phyloP scores from a whole-genome alignment of 129 eudicot genomes.

The Chrysanthemum lavandulifolium region DNA sequence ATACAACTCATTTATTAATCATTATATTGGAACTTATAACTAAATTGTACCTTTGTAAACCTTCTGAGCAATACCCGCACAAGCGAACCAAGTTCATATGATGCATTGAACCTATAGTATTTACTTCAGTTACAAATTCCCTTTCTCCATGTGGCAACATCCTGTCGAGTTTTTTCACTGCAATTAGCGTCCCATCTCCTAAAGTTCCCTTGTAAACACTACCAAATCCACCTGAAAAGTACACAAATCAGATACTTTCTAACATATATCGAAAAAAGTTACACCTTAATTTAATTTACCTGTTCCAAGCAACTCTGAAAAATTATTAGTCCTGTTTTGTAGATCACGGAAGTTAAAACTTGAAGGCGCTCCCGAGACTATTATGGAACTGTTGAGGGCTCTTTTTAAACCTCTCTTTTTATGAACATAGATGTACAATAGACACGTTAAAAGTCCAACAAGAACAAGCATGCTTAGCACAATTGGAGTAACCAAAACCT shows the following conservation, averaged over 20 bases:
- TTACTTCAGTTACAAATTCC: conserved; percentile 89
- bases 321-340: conserved; percentile 61
- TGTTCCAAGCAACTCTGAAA: conserved; percentile 75
- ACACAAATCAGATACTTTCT: not conserved
- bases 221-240: conserved; percentile 86
- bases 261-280: not conserved
- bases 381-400: conserved; percentile 57
- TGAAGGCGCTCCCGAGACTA: conserved; percentile 79
- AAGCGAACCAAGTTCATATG: conserved; percentile 96
- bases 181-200: conserved; percentile 72
- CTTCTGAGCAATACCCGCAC: conserved; percentile 93
- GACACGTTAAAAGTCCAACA: conserved; percentile 51
- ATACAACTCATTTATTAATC: not conserved
- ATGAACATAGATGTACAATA: conserved; percentile 58
- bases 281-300: conserved; percentile 36
- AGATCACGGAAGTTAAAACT: conserved; percentile 73
- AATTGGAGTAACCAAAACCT: conserved; percentile 83
- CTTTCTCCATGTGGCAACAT: conserved; percentile 87
- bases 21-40: not conserved
- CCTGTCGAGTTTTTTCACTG: conserved; percentile 86
- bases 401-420: conserved; percentile 54
- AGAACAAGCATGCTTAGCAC: conserved; percentile 67
- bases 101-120: conserved; percentile 92
- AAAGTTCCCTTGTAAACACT: conserved; percentile 93
- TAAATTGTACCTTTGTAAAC: conserved; percentile 59